Evolutionary conservation across 176 grass and related monocot genomes (phyloP).

Genomic region (Triticum turgidum): DNA sequence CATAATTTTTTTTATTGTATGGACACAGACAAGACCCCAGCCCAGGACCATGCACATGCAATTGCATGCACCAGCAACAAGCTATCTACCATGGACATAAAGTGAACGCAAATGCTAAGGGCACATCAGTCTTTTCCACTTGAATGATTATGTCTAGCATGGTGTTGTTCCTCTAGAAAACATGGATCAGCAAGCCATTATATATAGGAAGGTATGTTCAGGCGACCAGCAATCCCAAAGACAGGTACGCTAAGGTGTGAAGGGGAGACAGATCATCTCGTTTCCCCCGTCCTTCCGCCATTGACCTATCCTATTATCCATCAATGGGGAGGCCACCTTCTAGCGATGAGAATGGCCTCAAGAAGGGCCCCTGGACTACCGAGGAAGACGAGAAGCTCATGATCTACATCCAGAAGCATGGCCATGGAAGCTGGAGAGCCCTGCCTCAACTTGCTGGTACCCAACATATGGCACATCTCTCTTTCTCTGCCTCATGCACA

Average conservation of each 20-base stretch:
- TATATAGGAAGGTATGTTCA: conserved; percentile 43
- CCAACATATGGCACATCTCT: neutral
- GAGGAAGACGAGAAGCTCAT: conserved; percentile 76
- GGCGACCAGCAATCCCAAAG: conserved; percentile 33
- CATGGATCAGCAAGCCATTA: conserved; percentile 32
- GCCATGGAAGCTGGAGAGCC: conserved; percentile 76
- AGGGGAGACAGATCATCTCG: conserved; percentile 11
- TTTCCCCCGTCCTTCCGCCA: neutral
- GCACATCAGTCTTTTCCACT: neutral
- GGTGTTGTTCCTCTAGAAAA: neutral
- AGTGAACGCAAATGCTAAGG: conserved; percentile 13
- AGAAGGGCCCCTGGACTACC: conserved; percentile 85
- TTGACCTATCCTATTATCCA: conserved; percentile 8
- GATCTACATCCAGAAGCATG: conserved; percentile 64
- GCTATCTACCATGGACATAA: neutral
- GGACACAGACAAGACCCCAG: neutral
- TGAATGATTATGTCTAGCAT: neutral
- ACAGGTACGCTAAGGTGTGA: neutral
- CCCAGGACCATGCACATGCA: conserved; percentile 18
- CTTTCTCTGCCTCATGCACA: neutral
- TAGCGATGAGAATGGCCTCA: conserved; percentile 68
- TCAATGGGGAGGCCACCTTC: conserved; percentile 67
- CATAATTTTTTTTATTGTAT: neutral
- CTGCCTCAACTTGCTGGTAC: conserved; percentile 69
- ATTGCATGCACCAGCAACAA: neutral